These are phyloP conservation scores for Dictyostelium firmibasis DNA, from an alignment of 78 protist species.

Conservation along the genomic window DNA sequence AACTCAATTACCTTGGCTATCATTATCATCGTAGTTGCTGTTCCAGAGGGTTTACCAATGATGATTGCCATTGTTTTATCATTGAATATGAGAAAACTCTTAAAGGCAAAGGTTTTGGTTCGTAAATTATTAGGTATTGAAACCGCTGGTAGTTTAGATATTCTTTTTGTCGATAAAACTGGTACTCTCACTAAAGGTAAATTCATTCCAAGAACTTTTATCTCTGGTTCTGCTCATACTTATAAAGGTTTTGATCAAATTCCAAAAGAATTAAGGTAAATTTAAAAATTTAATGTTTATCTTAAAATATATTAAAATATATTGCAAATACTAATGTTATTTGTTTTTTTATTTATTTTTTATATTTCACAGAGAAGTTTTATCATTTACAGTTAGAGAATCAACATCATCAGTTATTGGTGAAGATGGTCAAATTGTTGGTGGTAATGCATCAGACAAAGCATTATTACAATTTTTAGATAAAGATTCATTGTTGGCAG, in stretches of 20 bases:
- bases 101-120: constrained; percentile 84
- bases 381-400: constrained; percentile 79
- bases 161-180: constrained; percentile 84
- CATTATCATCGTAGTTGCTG: constrained; percentile 86
- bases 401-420: constrained; percentile 80
- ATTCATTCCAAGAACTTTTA: constrained; percentile 69
- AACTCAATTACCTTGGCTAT: constrained; percentile 83
- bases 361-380: constrained; percentile 21
- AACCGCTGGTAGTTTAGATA: constrained; percentile 84
- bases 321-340: too few species aligned
- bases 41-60: constrained; percentile 87
- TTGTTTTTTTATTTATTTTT: not conserved
- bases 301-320: too few species aligned
- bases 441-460: constrained; percentile 86
- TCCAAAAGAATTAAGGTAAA: constrained; percentile 53
- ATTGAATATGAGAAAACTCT: constrained; percentile 82
- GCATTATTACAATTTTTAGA: constrained; percentile 78
- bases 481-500: constrained; percentile 40
- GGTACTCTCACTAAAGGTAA: constrained; percentile 87
- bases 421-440: constrained; percentile 80
- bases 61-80: constrained; percentile 88
- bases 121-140: constrained; percentile 85
- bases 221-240: constrained; percentile 58
- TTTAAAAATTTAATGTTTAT: not conserved
- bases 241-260: constrained; percentile 63